Evolutionary conservation across 2,329 filamentous ascomycete species (phyloP).

Genomic region (Apiospora koreana): DNA sequence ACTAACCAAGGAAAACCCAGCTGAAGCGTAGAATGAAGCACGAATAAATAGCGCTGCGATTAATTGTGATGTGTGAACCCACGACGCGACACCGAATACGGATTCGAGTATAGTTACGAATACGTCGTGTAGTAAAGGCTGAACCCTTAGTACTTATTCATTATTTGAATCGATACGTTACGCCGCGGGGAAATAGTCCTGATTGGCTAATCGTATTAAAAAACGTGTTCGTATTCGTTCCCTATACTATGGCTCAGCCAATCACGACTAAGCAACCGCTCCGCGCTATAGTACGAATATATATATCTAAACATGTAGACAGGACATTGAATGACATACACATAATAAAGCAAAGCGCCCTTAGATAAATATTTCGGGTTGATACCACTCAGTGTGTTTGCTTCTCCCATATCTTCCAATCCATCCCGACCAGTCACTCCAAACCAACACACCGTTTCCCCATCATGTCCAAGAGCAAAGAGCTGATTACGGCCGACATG

Average conservation of each 20-base stretch:
- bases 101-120: not conserved
- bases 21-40: not conserved
- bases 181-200: not conserved
- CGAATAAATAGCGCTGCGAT: too few relatives aligned
- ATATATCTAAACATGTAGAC: not conserved
- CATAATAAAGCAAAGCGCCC: not conserved
- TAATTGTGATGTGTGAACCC: not conserved
- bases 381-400: not conserved
- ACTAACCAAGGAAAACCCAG: too few relatives aligned
- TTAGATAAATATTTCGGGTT: not conserved
- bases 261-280: not conserved
- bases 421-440: not conserved
- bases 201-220: not conserved
- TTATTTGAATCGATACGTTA: not conserved
- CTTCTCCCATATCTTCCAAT: too few relatives aligned
- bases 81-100: not conserved
- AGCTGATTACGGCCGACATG: conserved; percentile 14
- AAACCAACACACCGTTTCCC: not conserved
- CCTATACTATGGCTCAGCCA: not conserved
- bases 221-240: conserved; percentile 1
- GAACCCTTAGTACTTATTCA: not conserved
- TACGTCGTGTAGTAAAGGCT: not conserved
- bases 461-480: conserved; percentile 10
- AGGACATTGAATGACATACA: not conserved
- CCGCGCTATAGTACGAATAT: not conserved